phyloP scores from a whole-genome alignment of 176 grass and related monocot species.

The Oryza rufipogon region DNA sequence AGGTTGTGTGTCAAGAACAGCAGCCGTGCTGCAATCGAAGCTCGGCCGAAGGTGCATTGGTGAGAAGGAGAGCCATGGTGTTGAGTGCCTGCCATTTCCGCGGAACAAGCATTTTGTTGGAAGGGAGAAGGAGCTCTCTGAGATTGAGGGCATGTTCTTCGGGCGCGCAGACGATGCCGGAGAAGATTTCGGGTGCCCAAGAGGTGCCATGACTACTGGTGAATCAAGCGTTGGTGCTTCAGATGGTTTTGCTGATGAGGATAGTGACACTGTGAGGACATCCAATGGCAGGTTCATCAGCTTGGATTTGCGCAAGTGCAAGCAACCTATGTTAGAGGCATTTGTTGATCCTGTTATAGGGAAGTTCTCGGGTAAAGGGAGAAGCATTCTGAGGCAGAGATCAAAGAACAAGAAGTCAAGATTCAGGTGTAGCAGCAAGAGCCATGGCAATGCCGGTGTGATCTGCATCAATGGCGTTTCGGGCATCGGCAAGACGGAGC shows the following conservation, averaged over 20 bases:
- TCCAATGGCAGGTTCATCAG: conserved; percentile 67
- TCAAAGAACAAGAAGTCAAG: conserved; percentile 73
- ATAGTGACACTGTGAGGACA: conserved; percentile 62
- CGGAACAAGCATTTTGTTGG: conserved; percentile 82
- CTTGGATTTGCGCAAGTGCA: conserved; percentile 83
- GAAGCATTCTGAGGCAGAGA: conserved; percentile 68
- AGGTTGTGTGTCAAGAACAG: conserved; percentile 63
- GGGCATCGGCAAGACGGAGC: conserved; percentile 89
- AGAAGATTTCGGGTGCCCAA: conserved; percentile 61
- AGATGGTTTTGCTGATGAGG: conserved; percentile 83
- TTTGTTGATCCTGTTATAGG: conserved; percentile 66
- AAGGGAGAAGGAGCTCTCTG: conserved; percentile 83
- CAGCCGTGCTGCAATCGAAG: conserved; percentile 67
- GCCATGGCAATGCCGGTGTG: conserved; percentile 54
- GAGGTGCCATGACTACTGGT: conserved; percentile 19
- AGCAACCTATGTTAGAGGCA: conserved; percentile 69
- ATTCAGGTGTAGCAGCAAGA: conserved; percentile 57
- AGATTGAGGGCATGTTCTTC: conserved; percentile 74
- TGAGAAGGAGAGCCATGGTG: conserved; percentile 50
- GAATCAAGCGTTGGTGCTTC: conserved; percentile 59
- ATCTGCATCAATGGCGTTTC: conserved; percentile 71
- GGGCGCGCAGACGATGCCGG: conserved; percentile 44
- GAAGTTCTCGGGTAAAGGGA: conserved; percentile 59
- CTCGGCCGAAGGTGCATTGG: conserved; percentile 68
- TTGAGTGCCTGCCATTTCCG: conserved; percentile 67